Conservation (phyloP, 1,284 basidiomycete genomes). For the Cutaneotrichosporon cutaneum region DNA sequence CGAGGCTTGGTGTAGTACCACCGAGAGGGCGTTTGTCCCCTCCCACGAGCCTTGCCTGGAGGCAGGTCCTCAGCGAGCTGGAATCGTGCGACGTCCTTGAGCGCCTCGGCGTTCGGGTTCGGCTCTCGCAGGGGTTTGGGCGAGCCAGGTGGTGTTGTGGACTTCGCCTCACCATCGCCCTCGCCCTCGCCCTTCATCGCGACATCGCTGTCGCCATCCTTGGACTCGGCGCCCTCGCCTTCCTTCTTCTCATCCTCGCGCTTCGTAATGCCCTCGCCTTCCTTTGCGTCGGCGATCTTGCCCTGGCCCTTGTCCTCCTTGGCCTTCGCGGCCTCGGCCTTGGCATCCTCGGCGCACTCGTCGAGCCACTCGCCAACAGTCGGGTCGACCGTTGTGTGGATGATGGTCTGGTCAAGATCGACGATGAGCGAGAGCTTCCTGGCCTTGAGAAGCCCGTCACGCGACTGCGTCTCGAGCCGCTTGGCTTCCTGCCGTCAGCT, state of each 20-base stretch:
- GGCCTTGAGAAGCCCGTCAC: slow-evolving; percentile 69
- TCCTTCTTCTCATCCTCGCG: slow-evolving; percentile 11
- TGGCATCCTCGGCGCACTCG: slow-evolving; percentile 61
- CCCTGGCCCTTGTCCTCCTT: slow-evolving; percentile 1
- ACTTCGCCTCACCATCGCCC: slow-evolving; percentile 53
- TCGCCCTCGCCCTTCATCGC: slow-evolving; percentile 55
- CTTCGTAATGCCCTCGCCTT: too few relatives aligned
- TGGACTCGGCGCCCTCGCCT: slow-evolving; percentile 14
- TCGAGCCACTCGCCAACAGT: slow-evolving; percentile 96
- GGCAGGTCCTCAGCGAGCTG: slow-evolving; percentile 72
- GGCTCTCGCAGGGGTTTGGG: slow-evolving; percentile 29
- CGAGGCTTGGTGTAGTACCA: slow-evolving; percentile 97
- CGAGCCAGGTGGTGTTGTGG: slow-evolving; percentile 26
- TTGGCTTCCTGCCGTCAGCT: slow-evolving; percentile 69
- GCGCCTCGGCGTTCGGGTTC: slow-evolving; percentile 51
- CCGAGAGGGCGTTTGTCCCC: slow-evolving; percentile 52
- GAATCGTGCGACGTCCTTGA: slow-evolving; percentile 82
- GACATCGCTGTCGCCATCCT: slow-evolving; percentile 33
- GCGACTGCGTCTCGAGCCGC: slow-evolving; percentile 78
- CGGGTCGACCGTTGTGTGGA: slow-evolving; percentile 97
- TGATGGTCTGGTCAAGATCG: slow-evolving; percentile 97
- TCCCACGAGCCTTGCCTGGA: slow-evolving; percentile 56
- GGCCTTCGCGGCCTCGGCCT: slow-evolving; percentile 19
- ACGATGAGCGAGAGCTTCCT: slow-evolving; percentile 91
- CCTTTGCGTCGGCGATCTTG: slow-evolving; percentile 55